Conservation (phyloP, 352 stramenopile species). For the Globisporangium acanthophoron region DNA sequence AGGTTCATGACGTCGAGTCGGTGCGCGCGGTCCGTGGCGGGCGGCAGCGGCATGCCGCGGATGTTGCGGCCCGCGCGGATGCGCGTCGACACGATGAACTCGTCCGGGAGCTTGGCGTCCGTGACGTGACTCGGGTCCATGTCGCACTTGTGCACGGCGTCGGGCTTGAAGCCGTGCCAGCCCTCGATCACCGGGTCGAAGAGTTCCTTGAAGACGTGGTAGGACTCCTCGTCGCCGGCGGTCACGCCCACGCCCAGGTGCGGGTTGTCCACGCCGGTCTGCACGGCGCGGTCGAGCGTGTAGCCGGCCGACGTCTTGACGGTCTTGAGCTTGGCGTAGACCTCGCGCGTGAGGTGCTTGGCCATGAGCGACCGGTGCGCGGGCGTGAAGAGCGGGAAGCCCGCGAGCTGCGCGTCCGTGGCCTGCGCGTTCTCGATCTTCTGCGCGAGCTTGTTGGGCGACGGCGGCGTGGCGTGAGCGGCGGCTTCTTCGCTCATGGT, state of each 20-base stretch:
- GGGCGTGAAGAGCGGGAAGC: constrained; percentile 65
- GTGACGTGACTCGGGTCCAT: constrained; percentile 74
- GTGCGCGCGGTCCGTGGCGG: constrained; percentile 80
- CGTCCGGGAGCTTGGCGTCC: constrained; percentile 55
- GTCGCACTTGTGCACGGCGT: constrained; percentile 74
- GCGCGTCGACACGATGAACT: constrained; percentile 90
- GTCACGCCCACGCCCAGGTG: constrained; percentile 77
- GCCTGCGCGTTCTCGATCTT: constrained; percentile 79
- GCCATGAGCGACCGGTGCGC: constrained; percentile 86
- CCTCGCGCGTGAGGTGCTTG: constrained; percentile 69
- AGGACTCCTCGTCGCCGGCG: constrained; percentile 85
- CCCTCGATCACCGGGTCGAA: constrained; percentile 83
- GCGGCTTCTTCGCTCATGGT: constrained; percentile 27
- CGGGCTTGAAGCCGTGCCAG: constrained; percentile 80
- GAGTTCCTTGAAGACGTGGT: constrained; percentile 73
- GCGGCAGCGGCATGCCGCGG: constrained; percentile 81
- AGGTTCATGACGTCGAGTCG: constrained; percentile 81
- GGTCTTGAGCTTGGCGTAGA: constrained; percentile 84
- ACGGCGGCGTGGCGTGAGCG: constrained; percentile 16
- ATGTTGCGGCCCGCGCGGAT: constrained; percentile 91
- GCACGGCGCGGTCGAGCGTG: constrained; percentile 80
- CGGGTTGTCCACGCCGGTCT: constrained; percentile 78
- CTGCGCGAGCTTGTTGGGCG: constrained; percentile 73
- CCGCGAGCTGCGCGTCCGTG: constrained; percentile 53
- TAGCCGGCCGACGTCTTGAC: constrained; percentile 57